A percentile compares a stretch with the other conserved stretches of the same genome.
These are phyloP conservation scores for Daucus carota DNA, from an alignment of 129 eudicot species.

Conservation along the genomic window DNA sequence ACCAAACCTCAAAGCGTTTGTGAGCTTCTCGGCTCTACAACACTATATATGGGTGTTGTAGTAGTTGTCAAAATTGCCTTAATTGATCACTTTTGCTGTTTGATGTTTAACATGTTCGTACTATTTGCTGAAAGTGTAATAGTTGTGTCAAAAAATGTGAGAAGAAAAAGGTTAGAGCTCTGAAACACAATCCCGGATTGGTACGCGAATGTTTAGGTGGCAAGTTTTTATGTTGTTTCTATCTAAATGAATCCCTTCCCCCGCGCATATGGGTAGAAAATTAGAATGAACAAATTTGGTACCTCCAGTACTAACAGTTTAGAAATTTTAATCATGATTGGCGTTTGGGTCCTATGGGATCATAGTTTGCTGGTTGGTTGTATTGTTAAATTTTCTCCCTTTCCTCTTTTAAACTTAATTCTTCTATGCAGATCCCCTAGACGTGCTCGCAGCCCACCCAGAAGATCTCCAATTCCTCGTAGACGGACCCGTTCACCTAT, in stretches of 20 bases:
- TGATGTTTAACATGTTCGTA: neutral
- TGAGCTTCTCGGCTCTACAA: too few species aligned
- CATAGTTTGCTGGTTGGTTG: neutral
- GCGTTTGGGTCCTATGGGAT: neutral
- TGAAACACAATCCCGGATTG: neutral
- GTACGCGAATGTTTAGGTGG: neutral
- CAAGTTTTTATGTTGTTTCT: neutral
- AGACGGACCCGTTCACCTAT: slow-evolving; percentile 86
- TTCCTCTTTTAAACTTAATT: neutral
- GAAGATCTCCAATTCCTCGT: slow-evolving; percentile 82
- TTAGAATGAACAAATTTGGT: neutral
- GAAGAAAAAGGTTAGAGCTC: neutral
- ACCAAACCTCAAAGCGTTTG: too few species aligned
- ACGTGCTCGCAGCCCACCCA: slow-evolving; percentile 81
- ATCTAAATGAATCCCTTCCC: neutral
- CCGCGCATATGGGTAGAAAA: neutral
- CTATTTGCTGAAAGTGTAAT: neutral
- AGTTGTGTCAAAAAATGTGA: neutral
- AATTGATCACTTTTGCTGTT: neutral
- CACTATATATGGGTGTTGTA: neutral
- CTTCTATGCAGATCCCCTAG: slow-evolving; percentile 34
- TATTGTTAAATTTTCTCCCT: neutral
- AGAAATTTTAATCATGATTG: neutral
- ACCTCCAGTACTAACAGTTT: neutral
- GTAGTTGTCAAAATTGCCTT: neutral